Percentiles rank a stretch among this genome's conserved stretches.
phyloP scores from a whole-genome alignment of 129 eudicot species.

The Arctium lappa region DNA sequence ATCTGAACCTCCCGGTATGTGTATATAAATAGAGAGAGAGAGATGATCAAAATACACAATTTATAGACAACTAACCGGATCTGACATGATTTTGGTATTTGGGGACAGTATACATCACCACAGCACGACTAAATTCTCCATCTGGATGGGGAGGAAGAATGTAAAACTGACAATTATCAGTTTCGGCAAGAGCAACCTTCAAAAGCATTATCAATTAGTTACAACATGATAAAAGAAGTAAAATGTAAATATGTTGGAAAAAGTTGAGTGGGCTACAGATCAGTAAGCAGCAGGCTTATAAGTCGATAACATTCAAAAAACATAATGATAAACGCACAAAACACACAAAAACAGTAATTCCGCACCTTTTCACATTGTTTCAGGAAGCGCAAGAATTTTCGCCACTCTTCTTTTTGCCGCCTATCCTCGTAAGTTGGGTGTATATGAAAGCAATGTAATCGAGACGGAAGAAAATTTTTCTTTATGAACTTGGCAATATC shows the following conservation, averaged over 20 bases:
- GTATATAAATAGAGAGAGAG: too few species aligned
- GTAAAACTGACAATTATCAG: slow-evolving; percentile 32
- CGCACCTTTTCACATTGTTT: slow-evolving; percentile 38
- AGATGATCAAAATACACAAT: background rate
- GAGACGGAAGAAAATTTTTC: slow-evolving; percentile 14
- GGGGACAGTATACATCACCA: slow-evolving; percentile 1
- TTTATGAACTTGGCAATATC: slow-evolving; percentile 26
- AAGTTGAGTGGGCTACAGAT: background rate
- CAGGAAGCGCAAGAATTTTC: slow-evolving; percentile 39
- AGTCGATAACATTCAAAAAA: background rate
- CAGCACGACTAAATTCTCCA: slow-evolving; percentile 17
- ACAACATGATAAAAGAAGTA: background rate
- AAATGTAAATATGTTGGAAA: background rate
- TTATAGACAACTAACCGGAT: background rate
- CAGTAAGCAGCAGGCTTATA: background rate
- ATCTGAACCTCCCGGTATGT: too few species aligned
- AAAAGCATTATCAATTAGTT: slow-evolving; percentile 6
- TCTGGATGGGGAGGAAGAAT: slow-evolving; percentile 39
- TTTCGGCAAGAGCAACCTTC: slow-evolving; percentile 54
- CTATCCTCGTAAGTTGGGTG: slow-evolving; percentile 31
- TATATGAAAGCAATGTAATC: slow-evolving; percentile 27
- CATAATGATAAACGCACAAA: too few species aligned
- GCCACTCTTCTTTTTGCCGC: slow-evolving; percentile 49
- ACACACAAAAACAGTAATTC: background rate
- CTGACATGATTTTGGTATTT: slow-evolving; percentile 1